Evolutionary conservation across 305 asterid species (phyloP), one percentile per base, ranked within the genome.

Genomic region (Fraxinus platypoda): DNA sequence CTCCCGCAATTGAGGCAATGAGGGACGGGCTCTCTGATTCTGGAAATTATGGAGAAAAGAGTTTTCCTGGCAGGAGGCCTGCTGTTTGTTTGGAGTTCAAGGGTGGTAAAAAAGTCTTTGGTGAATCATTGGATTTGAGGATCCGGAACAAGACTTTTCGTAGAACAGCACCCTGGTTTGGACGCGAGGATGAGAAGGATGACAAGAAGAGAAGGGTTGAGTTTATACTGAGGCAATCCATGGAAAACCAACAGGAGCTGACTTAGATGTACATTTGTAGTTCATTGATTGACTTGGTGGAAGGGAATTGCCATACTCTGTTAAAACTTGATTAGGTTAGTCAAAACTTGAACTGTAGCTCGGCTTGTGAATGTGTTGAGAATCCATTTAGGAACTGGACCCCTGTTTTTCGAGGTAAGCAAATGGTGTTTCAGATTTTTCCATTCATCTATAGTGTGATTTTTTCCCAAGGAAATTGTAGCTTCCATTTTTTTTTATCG

Each of bases 151-250:
- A 84, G 89, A 90, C 87, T 76, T 75, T 87, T 38, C 92, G 92
- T 28, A 90, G 82, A 86, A 82, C 89, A 2, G 83, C 87, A 13
- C 66, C 93, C 9, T 89, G 95, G 92, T 92, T 92, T 62, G 92
- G 92, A 77, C 91, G 93, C 1, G 98, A 93, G 85, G 98, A 90
- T 1, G 99, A 93, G 78, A 93, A 87, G 75, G 97, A 97, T 82
- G 98, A 97, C 84, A 97, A 93, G 92, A 97, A 92, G 91, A 91
- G 97, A 87, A 90, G 98, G 88, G 97, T 97, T 78, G 99, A 95
- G 94, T 91, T 87, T 80, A 93, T 97, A 79, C 91, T 97, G 33
- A 87, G 94, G 87, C 98, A 97, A 81, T 89, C 98, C 28, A 74
- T 91, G 89, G 98, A 93, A 85, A 95, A 90, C 85, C 98, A 92